Evolutionary conservation across 768 basidiomycete genomes (phyloP).

Genomic region (Tephrocybe sp.): DNA sequence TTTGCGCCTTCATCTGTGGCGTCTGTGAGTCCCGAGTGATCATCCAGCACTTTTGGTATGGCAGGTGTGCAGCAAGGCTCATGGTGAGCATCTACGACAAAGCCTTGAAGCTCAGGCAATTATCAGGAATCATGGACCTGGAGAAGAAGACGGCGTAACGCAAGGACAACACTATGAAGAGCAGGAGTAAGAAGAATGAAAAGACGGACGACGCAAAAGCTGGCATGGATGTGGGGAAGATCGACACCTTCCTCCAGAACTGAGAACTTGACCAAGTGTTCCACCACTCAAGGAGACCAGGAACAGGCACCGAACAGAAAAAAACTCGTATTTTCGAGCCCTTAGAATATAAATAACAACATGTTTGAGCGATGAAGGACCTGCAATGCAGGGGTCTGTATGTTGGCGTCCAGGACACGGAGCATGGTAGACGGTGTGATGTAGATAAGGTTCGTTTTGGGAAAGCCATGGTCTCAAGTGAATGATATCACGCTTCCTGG

Average conservation of each 20-base stretch:
- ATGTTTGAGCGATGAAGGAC: too few species aligned
- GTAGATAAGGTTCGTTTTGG: conserved; percentile 54
- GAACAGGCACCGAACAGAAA: too few species aligned
- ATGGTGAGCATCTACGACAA: conserved; percentile 91
- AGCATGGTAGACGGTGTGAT: conserved; percentile 66
- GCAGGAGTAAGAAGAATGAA: conserved; percentile 22
- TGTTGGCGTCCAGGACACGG: too few species aligned
- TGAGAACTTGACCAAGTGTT: too few species aligned
- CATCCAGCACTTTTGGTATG: conserved; percentile 77
- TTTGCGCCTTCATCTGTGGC: conserved; percentile 67
- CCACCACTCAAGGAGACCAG: too few species aligned
- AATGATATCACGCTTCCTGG: too few species aligned
- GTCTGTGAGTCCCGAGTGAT: conserved; percentile 65
- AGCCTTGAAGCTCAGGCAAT: conserved; percentile 79
- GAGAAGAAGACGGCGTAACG: conserved; percentile 47
- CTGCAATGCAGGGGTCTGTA: too few species aligned
- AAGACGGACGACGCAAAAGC: conserved; percentile 59
- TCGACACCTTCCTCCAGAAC: too few species aligned
- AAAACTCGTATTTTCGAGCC: too few species aligned
- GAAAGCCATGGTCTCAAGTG: conserved; percentile 42
- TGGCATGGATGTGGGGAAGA: conserved; percentile 86
- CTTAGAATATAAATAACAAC: too few species aligned
- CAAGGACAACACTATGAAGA: conserved; percentile 16
- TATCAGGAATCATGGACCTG: conserved; percentile 70
- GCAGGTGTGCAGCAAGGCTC: conserved; percentile 75